Base-by-base conservation (phyloP, 805 yeast genomes). In the Diddensiella transvaalensis region DNA sequence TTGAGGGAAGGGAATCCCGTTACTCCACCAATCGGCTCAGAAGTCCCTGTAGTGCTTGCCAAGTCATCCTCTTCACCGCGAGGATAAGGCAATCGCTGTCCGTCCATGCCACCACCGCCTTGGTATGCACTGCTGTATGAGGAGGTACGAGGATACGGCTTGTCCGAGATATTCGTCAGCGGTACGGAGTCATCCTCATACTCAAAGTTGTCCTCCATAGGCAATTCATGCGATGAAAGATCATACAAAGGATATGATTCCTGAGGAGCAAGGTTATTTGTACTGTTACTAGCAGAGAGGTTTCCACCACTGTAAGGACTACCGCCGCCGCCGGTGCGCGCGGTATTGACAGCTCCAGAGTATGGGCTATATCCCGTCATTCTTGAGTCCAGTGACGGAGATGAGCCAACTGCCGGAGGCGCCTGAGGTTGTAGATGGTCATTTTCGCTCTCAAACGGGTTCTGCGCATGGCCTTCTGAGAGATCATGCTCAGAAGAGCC, bases 1-100 rank as follows among this genome's bases (percentile, higher is more conserved):
- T 19, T 24, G 22, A 35, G 17, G 26, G 41, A 6, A 4, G 60
- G 59, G 47, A 58, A 53, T 15, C 60, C 61, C 19, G 55, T 58
- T 23, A 44, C 54, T 22, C 61, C 61, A 8, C 59, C 61, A 47
- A 58, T 58, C 1, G 58, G 59, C 33, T 55, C 61, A 4, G 56
- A 55, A 3, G 42, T 22, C 13, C 36, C 47, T 3, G 22, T 38
- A 18, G 46, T 19, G 18, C 42, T 18, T 35, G 48, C 47, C 8
- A 23, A 39, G 35, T 42, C 51, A 17, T 42, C 46, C 22, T 46
- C 54, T 15, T 51, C 54, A 29, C 33, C 43, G 4, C 42, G 40
- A 3, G 60, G 60, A 30, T 57, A 57, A 3, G 60, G 60, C 35
- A 51, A 40, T 42, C 23, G 39, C 15, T 40, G 22, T 39, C 19